Evolutionary conservation across 192 early-diverging fungal species (phyloP).

Genomic region (Coemansia umbellata): DNA sequence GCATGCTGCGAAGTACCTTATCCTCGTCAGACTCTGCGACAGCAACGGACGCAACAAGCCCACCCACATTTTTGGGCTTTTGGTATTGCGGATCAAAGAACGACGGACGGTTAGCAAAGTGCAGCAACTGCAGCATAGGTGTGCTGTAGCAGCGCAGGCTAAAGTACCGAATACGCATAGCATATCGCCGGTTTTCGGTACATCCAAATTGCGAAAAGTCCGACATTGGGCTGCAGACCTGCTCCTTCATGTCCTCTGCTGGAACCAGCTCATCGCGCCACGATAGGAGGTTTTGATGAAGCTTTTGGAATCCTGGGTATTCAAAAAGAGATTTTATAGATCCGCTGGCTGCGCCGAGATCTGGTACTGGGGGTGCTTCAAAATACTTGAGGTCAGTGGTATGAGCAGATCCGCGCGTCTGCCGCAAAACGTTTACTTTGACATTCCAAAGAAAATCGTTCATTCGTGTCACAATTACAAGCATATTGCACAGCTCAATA

Average conservation of each 20-base stretch:
- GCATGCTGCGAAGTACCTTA: constrained; percentile 25
- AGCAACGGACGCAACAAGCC: constrained; percentile 1
- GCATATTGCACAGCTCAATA: constrained; percentile 32
- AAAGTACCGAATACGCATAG: constrained; percentile 45
- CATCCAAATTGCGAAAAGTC: constrained; percentile 20
- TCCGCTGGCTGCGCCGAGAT: neutral
- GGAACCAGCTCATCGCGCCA: constrained; percentile 30
- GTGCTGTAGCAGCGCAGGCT: constrained; percentile 39
- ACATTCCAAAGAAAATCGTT: constrained; percentile 43
- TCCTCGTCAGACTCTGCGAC: constrained; percentile 24
- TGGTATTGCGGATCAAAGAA: constrained; percentile 23
- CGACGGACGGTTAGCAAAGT: constrained; percentile 42
- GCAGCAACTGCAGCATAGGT: constrained; percentile 28
- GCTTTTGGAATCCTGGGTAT: constrained; percentile 25
- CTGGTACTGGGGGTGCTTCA: neutral
- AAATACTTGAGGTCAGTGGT: constrained; percentile 22
- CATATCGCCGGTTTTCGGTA: constrained; percentile 29
- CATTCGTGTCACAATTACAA: constrained; percentile 25
- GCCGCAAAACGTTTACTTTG: constrained; percentile 12
- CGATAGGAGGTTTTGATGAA: constrained; percentile 15
- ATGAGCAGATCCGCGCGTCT: constrained; percentile 6
- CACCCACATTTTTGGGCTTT: constrained; percentile 4
- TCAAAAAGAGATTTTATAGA: constrained; percentile 21
- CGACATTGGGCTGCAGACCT: neutral
- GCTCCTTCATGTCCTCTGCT: constrained; percentile 17